Evolutionary conservation across 352 stramenopile species (phyloP), one percentile per base, ranked within the genome.

Genomic region (Phytopythium cucurbitacearum): DNA sequence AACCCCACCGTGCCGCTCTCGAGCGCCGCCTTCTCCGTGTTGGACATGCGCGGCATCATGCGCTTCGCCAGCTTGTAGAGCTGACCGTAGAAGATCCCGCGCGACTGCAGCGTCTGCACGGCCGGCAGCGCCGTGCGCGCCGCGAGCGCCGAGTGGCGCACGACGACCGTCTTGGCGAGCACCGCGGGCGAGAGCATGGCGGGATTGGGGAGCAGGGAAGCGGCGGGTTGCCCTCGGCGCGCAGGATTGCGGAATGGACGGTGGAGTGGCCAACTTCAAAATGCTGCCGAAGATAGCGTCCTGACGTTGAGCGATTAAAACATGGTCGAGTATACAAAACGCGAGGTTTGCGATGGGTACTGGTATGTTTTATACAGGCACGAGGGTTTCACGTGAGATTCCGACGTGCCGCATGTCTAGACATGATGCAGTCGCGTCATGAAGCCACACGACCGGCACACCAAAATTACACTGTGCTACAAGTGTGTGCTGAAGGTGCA

Each of bases 1-100:
- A 99, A 99, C 48, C 93, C 94, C 59, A 98, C 96, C 5, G 94
- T 98, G 52, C 94, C 94, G 73, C 89, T 97, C 48, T 97, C 93
- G 36, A 98, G 74, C 48, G 94, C 94, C 53, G 96, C 94, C 69
- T 97, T 96, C 65, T 98, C 94, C 35, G 94, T 98, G 68, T 97
- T 87, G 11, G 84, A 97, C 78, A 98, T 98, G 55, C 90, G 79
- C 53, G 94, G 94, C 91, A 98, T 97, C 67, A 98, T 95, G 48
- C 91, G 84, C 74, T 97, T 97, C 6, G 94, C 94, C 62, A 96
- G 76, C 56, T 96, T 94, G 78, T 98, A 98, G 21, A 97, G 64
- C 52, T 86, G 86, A 39, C 91, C 87, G 67, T 95, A 91, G 44
- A 98, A 75, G 51, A 88, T 78, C 15, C 64, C 77, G 57, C 83